A percentile compares a stretch with the other conserved stretches of the same genome.
phyloP scores from a whole-genome alignment of 306 rosid genomes.

The Inga leiocalycina region DNA sequence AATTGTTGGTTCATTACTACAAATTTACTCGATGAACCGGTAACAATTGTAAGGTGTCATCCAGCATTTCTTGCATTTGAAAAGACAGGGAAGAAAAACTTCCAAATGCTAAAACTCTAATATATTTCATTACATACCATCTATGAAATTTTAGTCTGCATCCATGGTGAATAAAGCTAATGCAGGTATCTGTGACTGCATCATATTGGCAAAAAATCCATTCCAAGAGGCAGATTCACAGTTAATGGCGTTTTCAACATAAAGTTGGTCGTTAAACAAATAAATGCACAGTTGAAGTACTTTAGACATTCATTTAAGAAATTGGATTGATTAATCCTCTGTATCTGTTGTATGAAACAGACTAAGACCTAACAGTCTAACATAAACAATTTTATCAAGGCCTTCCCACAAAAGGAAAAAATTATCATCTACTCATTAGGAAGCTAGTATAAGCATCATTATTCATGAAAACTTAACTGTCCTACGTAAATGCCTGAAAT shows the following conservation, averaged over 20 bases:
- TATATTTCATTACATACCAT: not conserved
- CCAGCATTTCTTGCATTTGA: not conserved
- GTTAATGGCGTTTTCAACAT: not conserved
- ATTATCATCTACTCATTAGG: not conserved
- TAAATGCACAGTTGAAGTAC: not conserved
- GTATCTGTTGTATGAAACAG: not conserved
- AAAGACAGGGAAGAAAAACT: not conserved
- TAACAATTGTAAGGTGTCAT: not conserved
- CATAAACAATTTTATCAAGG: constrained; percentile 3
- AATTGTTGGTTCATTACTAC: not conserved
- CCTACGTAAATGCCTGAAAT: not conserved
- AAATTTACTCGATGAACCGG: not conserved
- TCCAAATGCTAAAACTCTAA: not conserved
- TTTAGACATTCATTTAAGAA: not conserved
- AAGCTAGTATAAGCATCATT: not conserved
- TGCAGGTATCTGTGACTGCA: not conserved
- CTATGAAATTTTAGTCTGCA: not conserved
- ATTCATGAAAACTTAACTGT: not conserved
- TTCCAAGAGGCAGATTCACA: not conserved
- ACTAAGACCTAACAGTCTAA: constrained; percentile 12
- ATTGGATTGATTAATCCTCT: not conserved
- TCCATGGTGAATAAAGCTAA: not conserved
- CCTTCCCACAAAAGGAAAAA: not conserved
- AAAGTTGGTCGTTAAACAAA: not conserved
- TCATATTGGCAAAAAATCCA: not conserved